Conservation (phyloP, 257 asterid species). For the Plantago ovata region DNA sequence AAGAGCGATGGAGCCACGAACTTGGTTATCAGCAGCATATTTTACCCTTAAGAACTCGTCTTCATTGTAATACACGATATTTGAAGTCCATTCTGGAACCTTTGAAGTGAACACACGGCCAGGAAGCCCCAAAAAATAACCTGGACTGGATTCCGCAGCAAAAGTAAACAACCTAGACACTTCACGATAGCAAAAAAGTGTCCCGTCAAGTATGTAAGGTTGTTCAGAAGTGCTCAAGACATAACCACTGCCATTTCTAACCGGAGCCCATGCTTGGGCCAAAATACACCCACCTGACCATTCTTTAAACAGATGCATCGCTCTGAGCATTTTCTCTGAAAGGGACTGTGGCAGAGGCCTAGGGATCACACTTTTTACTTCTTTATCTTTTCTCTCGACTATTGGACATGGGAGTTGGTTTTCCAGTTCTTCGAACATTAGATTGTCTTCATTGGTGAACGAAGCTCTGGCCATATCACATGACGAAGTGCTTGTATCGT, state of each 20-base stretch:
- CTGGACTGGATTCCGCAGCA: constrained; percentile 37
- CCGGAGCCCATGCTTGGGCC: constrained; percentile 72
- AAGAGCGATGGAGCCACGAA: constrained; percentile 72
- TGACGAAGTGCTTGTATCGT: no score
- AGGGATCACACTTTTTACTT: constrained; percentile 24
- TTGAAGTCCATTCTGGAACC: constrained; percentile 84
- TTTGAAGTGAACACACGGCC: constrained; percentile 76
- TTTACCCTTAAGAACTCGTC: constrained; percentile 58
- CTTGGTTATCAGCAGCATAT: constrained; percentile 51
- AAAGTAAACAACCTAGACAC: constrained; percentile 59
- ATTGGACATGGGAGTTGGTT: no score
- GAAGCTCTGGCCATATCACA: no score
- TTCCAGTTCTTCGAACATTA: no score
- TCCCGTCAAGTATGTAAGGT: constrained; percentile 55
- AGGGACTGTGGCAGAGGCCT: constrained; percentile 37
- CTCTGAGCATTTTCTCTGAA: constrained; percentile 54
- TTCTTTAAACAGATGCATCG: constrained; percentile 44
- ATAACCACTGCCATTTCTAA: constrained; percentile 41
- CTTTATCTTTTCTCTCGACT: no score
- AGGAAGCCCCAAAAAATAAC: constrained; percentile 59
- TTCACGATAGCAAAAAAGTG: constrained; percentile 64
- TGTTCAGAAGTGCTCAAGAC: constrained; percentile 63
- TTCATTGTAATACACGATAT: constrained; percentile 47
- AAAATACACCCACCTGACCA: constrained; percentile 51
- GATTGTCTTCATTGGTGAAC: no score